A percentile compares a stretch with the other conserved stretches of the same genome.
Evolutionary conservation across 805 yeast species (phyloP).

Genomic region (Ogataea corticis): DNA sequence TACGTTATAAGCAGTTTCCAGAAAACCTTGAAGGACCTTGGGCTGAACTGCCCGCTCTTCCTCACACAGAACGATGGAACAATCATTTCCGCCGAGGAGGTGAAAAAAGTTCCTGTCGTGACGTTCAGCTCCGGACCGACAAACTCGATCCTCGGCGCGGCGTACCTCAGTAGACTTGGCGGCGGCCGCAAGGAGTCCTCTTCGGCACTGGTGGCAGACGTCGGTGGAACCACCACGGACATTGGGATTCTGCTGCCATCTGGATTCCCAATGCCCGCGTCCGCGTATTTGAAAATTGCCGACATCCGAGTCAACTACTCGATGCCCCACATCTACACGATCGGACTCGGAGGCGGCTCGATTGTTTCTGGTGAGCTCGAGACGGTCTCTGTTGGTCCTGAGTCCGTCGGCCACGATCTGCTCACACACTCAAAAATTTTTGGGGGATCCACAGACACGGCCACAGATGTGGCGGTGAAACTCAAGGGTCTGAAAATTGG

Average conservation of each 20-base stretch:
- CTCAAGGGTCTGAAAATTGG: slow-evolving; percentile 30
- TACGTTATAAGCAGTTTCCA: slow-evolving; percentile 40
- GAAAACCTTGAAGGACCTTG: slow-evolving; percentile 35
- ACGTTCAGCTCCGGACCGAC: slow-evolving; percentile 51
- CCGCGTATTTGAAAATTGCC: slow-evolving; percentile 42
- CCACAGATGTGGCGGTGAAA: slow-evolving; percentile 43
- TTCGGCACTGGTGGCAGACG: slow-evolving; percentile 39
- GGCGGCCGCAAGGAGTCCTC: slow-evolving; percentile 2
- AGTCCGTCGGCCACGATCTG: slow-evolving; percentile 45
- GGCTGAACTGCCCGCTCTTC: slow-evolving; percentile 39
- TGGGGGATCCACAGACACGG: slow-evolving; percentile 42
- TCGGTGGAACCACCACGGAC: slow-evolving; percentile 53
- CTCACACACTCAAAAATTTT: slow-evolving; percentile 35
- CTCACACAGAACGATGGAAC: slow-evolving; percentile 51
- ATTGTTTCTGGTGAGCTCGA: slow-evolving; percentile 32
- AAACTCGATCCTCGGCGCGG: slow-evolving; percentile 47
- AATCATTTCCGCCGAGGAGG: slow-evolving; percentile 39
- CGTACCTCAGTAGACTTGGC: slow-evolving; percentile 39
- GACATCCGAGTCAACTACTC: slow-evolving; percentile 50
- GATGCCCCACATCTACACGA: slow-evolving; percentile 49
- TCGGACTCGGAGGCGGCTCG: slow-evolving; percentile 53
- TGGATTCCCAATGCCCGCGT: slow-evolving; percentile 48
- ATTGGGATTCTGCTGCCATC: slow-evolving; percentile 44
- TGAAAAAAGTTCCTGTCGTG: slow-evolving; percentile 39
- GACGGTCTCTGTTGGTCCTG: slow-evolving; percentile 42